These are phyloP conservation scores for Brassica napus DNA, from an alignment of 345 rosid genomes.

Conservation along the genomic window Da-Ae NC_063445.1:20495001-20495500, in stretches of 20 bases:
- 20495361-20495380: not conserved
- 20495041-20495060: not conserved
- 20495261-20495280: too few relatives aligned
- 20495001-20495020: not conserved
- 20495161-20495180: conserved; percentile 23
- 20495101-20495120: conserved; percentile 52
- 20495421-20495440: not conserved
- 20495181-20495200: conserved; percentile 1
- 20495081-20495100: conserved; percentile 50
- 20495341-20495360: conserved; percentile 15
- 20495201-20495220: conserved; percentile 32
- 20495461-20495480: not conserved
- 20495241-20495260: not conserved
- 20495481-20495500: not conserved
- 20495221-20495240: conserved; percentile 19
- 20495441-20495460: not conserved
- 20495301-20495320: not conserved
- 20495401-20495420: not conserved
- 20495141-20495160: not conserved
- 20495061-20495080: not conserved
- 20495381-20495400: not conserved
- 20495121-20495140: not conserved
- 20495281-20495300: not conserved
- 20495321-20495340: conserved; percentile 30
- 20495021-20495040: not conserved